Percentiles rank a stretch among this genome's conserved stretches.
These are phyloP conservation scores for Skeletonema potamos DNA, from an alignment of 108 stramenopile species.

Conservation along the genomic window DNA sequence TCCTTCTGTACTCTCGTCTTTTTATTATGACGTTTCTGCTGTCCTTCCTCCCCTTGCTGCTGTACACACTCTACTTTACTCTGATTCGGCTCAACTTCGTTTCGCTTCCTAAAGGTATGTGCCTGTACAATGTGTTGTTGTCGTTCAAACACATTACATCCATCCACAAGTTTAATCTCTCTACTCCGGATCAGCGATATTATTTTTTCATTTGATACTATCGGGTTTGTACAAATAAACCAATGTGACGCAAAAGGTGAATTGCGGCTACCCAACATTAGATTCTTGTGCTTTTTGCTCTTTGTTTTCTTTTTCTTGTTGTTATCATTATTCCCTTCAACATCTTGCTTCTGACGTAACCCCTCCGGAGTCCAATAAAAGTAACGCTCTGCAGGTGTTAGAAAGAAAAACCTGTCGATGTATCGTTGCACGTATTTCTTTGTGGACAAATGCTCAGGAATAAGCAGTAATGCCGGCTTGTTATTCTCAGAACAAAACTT, in stretches of 20 bases:
- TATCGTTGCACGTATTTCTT: slow-evolving; percentile 1
- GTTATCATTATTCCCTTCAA: not conserved
- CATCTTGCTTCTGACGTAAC: slow-evolving; percentile 3
- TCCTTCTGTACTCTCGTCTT: not conserved
- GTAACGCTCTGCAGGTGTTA: slow-evolving; percentile 14
- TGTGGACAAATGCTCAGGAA: slow-evolving; percentile 18
- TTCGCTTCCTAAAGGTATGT: not conserved
- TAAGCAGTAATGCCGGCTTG: slow-evolving; percentile 13
- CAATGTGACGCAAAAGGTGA: slow-evolving; percentile 31
- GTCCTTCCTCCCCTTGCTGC: not conserved
- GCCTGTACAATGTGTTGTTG: slow-evolving; percentile 10
- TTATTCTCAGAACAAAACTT: slow-evolving; percentile 15
- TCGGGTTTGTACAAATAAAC: slow-evolving; percentile 21
- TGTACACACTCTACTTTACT: not conserved
- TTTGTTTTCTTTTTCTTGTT: slow-evolving; percentile 1
- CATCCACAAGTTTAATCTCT: slow-evolving; percentile 8
- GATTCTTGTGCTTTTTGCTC: slow-evolving; percentile 22
- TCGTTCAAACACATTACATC: not conserved
- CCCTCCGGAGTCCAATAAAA: slow-evolving; percentile 34
- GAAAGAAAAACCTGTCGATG: slow-evolving; percentile 15
- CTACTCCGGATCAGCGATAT: not conserved
- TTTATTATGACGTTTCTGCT: not conserved
- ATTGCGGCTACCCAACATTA: slow-evolving; percentile 21
- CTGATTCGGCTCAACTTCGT: not conserved
- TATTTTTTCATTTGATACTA: not conserved